Conservation (phyloP, 768 basidiomycete genomes). For the Chlorophyllum brunneum region DNA sequence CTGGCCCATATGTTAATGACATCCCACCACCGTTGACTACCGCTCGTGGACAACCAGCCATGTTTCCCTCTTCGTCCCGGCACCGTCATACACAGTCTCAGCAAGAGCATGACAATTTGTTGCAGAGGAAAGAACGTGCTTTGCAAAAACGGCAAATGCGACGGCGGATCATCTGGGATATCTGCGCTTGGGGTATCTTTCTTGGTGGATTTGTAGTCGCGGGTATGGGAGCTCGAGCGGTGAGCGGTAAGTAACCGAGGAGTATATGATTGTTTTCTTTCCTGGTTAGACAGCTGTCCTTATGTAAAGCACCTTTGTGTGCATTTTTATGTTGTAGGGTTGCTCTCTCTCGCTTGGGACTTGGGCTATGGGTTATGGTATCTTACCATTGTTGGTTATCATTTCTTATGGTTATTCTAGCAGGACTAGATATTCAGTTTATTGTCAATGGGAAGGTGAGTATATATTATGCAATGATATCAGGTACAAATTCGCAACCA, state of each 20-base stretch:
- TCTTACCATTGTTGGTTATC: too few relatives aligned
- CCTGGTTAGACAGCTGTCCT: neutral
- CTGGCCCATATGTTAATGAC: conserved; percentile 9
- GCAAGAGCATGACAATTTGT: conserved; percentile 56
- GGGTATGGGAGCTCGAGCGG: neutral
- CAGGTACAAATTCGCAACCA: too few relatives aligned
- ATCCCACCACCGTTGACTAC: neutral
- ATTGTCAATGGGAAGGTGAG: too few relatives aligned
- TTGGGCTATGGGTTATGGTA: too few relatives aligned
- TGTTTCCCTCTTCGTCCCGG: neutral
- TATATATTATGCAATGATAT: too few relatives aligned
- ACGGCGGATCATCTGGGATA: conserved; percentile 76
- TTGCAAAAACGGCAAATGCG: conserved; percentile 73
- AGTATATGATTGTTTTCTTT: neutral
- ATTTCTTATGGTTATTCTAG: too few relatives aligned
- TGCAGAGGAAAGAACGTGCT: conserved; percentile 82
- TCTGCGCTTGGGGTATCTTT: conserved; percentile 60
- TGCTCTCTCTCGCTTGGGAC: neutral
- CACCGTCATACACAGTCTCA: conserved; percentile 19
- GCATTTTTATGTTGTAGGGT: neutral
- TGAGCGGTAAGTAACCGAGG: neutral
- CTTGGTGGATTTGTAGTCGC: conserved; percentile 6
- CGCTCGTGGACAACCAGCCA: neutral
- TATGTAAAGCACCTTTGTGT: neutral
- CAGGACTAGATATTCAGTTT: too few relatives aligned